A percentile compares a stretch with the other conserved stretches of the same genome.
Conservation (phyloP, 257 asterid species). For the Mentha longifolia region DNA sequence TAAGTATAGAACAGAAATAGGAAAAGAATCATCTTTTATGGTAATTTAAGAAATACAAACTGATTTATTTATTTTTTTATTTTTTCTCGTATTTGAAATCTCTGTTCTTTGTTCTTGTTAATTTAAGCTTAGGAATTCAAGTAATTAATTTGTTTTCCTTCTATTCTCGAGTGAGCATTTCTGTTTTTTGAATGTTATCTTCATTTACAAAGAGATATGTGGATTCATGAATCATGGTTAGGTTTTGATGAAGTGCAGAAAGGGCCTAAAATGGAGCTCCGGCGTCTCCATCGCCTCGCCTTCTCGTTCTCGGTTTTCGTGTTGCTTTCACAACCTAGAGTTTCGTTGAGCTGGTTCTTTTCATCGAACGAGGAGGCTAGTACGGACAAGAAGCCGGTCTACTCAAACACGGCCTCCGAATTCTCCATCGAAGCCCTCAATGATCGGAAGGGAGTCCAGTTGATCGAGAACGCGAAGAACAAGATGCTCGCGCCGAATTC, state of each 20-base stretch:
- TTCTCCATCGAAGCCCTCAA: conserved; percentile 65
- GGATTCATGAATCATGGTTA: not conserved
- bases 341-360: conserved; percentile 53
- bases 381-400: conserved; percentile 1
- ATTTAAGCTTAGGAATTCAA: too few species aligned
- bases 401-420: conserved; percentile 44
- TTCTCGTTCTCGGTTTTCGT: conserved; percentile 31
- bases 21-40: not conserved
- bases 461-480: conserved; percentile 54
- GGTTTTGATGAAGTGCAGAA: conserved; percentile 32
- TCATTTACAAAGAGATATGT: too few species aligned
- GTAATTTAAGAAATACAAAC: too few species aligned
- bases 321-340: conserved; percentile 42
- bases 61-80: too few species aligned
- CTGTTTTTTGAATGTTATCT: too few species aligned
- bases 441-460: conserved; percentile 51
- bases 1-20: not conserved
- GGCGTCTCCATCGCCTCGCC: not conserved
- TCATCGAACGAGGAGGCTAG: conserved; percentile 30
- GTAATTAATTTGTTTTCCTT: too few species aligned
- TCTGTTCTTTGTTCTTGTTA: too few species aligned
- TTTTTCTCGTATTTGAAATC: too few species aligned
- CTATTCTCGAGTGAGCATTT: too few species aligned
- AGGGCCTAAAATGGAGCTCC: conserved; percentile 13
- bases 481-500: conserved; percentile 55